These are phyloP conservation scores for Eucalyptus microcorys DNA, from an alignment of 345 rosid genomes.

Conservation along the genomic window DNA sequence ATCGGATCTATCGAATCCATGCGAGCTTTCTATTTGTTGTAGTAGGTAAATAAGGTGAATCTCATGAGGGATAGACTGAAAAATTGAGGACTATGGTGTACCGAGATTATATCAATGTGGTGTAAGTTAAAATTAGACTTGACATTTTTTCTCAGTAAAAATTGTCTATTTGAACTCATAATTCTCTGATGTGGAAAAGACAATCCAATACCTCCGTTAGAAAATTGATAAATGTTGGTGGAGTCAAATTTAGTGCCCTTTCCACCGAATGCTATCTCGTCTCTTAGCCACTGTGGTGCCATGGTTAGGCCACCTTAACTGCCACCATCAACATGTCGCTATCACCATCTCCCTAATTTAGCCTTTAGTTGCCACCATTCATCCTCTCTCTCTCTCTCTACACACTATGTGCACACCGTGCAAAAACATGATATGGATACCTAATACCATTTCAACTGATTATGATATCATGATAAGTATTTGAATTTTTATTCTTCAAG, in stretches of 20 bases:
- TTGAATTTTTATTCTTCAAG: background rate
- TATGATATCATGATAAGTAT: background rate
- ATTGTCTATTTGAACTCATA: background rate
- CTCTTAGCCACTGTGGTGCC: background rate
- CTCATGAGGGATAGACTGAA: accelerated
- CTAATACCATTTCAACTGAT: too few relatives aligned
- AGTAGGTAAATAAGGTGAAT: background rate
- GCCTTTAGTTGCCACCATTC: background rate
- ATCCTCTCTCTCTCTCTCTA: background rate
- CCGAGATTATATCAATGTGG: background rate
- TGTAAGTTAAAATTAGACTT: background rate
- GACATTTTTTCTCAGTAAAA: background rate
- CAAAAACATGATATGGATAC: background rate
- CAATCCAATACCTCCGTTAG: background rate
- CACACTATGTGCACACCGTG: background rate
- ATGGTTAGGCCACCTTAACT: background rate
- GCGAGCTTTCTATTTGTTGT: background rate
- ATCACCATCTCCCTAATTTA: background rate
- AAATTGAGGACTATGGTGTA: background rate
- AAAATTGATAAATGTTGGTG: background rate
- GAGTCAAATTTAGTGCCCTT: background rate
- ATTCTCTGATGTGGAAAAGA: background rate
- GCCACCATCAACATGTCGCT: background rate
- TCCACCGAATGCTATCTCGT: background rate
- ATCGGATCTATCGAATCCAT: background rate